Evolutionary conservation across 805 yeast species (phyloP).

Genomic region (Cyberlindnera lachancei): DNA sequence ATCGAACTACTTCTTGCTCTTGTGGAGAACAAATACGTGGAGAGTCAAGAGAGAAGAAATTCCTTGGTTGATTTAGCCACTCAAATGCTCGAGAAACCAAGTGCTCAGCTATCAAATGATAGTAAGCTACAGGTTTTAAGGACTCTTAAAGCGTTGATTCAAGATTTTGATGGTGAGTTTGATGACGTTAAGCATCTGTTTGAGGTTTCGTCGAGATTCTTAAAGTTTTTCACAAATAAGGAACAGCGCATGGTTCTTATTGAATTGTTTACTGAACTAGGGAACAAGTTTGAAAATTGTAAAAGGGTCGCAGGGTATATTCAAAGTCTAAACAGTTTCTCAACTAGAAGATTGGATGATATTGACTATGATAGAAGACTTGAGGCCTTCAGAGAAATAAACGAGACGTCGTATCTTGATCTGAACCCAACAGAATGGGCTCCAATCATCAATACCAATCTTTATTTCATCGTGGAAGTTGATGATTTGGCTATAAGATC

Average conservation of each 20-base stretch:
- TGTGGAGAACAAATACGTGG: constrained; percentile 50
- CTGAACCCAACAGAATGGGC: constrained; percentile 62
- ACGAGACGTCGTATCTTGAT: constrained; percentile 40
- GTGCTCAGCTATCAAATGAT: constrained; percentile 38
- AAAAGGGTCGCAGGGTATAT: constrained; percentile 44
- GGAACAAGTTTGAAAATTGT: constrained; percentile 39
- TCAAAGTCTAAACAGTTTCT: constrained; percentile 62
- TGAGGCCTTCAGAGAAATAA: constrained; percentile 56
- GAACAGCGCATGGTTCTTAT: constrained; percentile 57
- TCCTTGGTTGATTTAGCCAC: constrained; percentile 51
- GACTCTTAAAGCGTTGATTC: constrained; percentile 48
- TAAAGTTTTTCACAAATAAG: constrained; percentile 50
- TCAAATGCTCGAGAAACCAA: constrained; percentile 51
- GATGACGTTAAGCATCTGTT: constrained; percentile 43
- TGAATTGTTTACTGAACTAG: constrained; percentile 52
- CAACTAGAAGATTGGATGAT: constrained; percentile 54
- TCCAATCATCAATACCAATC: constrained; percentile 61
- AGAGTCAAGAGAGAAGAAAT: constrained; percentile 44
- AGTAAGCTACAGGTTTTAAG: constrained; percentile 52
- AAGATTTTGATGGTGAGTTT: constrained; percentile 45
- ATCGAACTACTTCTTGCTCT: constrained; percentile 44
- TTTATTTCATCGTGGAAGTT: constrained; percentile 68
- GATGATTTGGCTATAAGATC: constrained; percentile 76
- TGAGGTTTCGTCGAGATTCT: constrained; percentile 45
- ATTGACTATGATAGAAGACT: constrained; percentile 75